These are phyloP conservation scores for Tylopilus subfusipes DNA, from an alignment of 768 basidiomycete species.

Conservation along the genomic window DNA sequence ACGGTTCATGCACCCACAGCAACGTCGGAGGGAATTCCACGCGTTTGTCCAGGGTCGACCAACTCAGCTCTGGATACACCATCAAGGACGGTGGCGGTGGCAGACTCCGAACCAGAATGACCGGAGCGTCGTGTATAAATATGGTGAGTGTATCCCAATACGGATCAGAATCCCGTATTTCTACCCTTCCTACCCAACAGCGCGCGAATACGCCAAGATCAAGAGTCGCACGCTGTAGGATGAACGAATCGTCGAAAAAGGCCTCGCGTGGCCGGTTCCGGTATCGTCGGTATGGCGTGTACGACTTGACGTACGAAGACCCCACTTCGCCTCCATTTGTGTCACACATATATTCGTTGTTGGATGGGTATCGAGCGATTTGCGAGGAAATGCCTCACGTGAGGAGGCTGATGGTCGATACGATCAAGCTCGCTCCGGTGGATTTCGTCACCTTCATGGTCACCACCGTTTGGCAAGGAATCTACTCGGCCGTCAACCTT, in stretches of 20 bases:
- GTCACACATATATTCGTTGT: not conserved
- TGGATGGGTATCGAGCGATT: not conserved
- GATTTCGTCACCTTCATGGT: conserved; percentile 23
- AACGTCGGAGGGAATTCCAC: not conserved
- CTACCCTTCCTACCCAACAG: not conserved
- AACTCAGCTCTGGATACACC: not conserved
- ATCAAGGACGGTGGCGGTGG: conserved; percentile 2
- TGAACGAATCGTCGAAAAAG: not conserved
- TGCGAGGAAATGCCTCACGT: conserved; percentile 1
- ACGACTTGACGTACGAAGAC: conserved; percentile 23
- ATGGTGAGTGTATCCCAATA: not conserved
- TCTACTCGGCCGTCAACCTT: conserved; percentile 35
- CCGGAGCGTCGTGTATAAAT: conserved; percentile 4
- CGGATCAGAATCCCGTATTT: not conserved
- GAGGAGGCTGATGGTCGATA: conserved; percentile 13
- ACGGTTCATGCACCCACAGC: conserved; percentile 8
- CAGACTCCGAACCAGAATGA: not conserved
- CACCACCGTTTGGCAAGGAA: conserved; percentile 29
- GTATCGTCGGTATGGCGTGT: conserved; percentile 20
- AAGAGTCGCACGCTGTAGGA: not conserved
- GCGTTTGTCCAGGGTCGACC: not conserved
- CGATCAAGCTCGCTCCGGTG: conserved; percentile 19
- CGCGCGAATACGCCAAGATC: not conserved
- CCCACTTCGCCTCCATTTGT: not conserved
- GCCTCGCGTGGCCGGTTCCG: conserved; percentile 5